Evolutionary conservation across 352 stramenopile species (phyloP).

Genomic region (Thraustochytrium striatum): DNA sequence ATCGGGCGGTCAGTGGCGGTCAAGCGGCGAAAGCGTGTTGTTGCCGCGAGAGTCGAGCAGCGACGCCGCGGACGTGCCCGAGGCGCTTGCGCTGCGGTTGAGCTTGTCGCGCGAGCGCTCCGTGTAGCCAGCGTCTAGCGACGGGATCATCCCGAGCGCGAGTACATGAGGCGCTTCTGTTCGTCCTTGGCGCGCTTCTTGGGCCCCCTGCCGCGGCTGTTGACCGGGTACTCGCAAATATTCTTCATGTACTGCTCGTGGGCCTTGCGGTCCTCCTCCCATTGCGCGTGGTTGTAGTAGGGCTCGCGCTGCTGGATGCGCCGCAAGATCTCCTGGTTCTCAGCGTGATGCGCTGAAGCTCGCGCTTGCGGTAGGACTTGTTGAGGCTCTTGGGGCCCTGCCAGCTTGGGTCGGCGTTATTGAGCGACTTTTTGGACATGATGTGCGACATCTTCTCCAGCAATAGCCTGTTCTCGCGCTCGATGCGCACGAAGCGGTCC

Average conservation of each 20-base stretch:
- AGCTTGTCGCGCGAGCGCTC: constrained; percentile 7
- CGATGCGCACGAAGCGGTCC: constrained; percentile 85
- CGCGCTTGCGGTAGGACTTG: constrained; percentile 62
- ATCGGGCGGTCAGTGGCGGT: too few relatives aligned
- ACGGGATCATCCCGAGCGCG: constrained; percentile 9
- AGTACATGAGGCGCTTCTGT: background rate
- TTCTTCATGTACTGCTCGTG: constrained; percentile 48
- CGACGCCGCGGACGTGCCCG: too few relatives aligned
- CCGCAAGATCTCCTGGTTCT: constrained; percentile 61
- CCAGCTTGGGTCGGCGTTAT: constrained; percentile 58
- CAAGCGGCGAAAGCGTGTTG: too few relatives aligned
- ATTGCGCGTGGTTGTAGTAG: constrained; percentile 53
- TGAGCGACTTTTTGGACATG: constrained; percentile 60
- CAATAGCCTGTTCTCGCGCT: constrained; percentile 91
- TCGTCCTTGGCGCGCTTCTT: background rate
- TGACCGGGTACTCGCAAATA: constrained; percentile 54
- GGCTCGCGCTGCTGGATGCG: constrained; percentile 46
- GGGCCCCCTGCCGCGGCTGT: background rate
- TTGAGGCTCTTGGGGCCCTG: constrained; percentile 60
- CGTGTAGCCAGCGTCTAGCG: constrained; percentile 13
- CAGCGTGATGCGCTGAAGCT: constrained; percentile 68
- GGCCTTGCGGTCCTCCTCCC: constrained; percentile 48
- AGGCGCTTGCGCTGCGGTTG: too few relatives aligned
- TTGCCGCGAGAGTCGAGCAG: too few relatives aligned
- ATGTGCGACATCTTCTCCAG: constrained; percentile 96